phyloP scores from a whole-genome alignment of 2,329 filamentous ascomycete genomes.

The Niveomyces coronatus region DNA sequence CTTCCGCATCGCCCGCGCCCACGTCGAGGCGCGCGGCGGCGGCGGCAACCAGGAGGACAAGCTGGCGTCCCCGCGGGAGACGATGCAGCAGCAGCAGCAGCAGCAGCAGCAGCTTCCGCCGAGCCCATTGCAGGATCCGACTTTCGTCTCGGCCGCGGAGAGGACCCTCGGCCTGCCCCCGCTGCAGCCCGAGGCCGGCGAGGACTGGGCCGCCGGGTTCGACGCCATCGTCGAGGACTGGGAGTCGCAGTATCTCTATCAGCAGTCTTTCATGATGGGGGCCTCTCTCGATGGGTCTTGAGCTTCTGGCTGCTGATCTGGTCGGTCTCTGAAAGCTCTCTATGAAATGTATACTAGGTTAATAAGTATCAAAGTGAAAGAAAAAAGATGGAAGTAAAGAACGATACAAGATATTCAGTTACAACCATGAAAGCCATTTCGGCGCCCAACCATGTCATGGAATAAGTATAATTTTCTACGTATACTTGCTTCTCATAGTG shows the following conservation, averaged over 20 bases:
- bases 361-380: too few relatives aligned
- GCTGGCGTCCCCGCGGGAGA: neutral
- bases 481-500: too few relatives aligned
- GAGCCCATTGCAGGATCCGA: neutral
- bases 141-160: neutral
- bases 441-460: too few relatives aligned
- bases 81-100: too few relatives aligned
- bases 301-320: too few relatives aligned
- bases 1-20: conserved; percentile 5
- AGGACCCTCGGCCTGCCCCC: conserved; percentile 6
- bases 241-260: conserved; percentile 8
- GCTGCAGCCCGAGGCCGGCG: conserved; percentile 2
- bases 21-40: conserved; percentile 2
- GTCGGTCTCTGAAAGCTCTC: too few relatives aligned
- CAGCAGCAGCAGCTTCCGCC: neutral
- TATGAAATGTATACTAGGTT: too few relatives aligned
- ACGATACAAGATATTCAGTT: too few relatives aligned
- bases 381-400: too few relatives aligned
- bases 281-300: conserved; percentile 4
- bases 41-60: neutral
- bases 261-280: conserved; percentile 7
- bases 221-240: conserved; percentile 9
- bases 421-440: too few relatives aligned
- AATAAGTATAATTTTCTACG: too few relatives aligned
- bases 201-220: conserved; percentile 7